Conservation (phyloP, 805 yeast genomes). For the Ogataea wickerhamii region DNA sequence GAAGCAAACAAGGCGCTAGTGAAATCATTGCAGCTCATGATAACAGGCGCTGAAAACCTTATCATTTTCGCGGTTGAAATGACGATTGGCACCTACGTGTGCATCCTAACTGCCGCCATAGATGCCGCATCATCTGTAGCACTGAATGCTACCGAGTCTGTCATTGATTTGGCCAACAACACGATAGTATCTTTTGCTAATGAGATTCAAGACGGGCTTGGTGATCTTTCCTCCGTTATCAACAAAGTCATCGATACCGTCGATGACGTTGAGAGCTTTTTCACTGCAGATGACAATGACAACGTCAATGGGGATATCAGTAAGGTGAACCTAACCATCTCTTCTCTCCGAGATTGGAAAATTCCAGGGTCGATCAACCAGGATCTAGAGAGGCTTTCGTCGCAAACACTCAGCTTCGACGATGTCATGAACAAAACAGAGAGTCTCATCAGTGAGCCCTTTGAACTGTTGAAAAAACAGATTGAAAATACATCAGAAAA, state of each 20-base stretch:
- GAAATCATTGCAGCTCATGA: conserved; percentile 39
- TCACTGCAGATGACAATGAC: conserved; percentile 43
- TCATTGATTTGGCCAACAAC: conserved; percentile 57
- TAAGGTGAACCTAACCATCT: conserved; percentile 57
- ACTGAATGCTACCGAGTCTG: conserved; percentile 62
- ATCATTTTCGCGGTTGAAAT: conserved; percentile 65
- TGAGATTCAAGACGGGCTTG: conserved; percentile 64
- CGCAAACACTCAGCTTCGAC: conserved; percentile 61
- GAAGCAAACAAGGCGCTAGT: conserved; percentile 46
- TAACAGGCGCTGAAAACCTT: conserved; percentile 57
- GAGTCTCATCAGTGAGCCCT: conserved; percentile 54
- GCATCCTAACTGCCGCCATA: conserved; percentile 71
- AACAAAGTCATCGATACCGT: conserved; percentile 46
- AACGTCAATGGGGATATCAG: conserved; percentile 34
- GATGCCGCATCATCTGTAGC: conserved; percentile 73
- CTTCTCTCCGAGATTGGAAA: conserved; percentile 49
- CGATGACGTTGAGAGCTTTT: conserved; percentile 49
- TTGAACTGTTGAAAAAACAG: conserved; percentile 42
- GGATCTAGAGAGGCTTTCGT: conserved; percentile 49
- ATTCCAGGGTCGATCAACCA: conserved; percentile 65
- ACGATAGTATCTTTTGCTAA: conserved; percentile 52
- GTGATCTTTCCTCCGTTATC: conserved; percentile 53
- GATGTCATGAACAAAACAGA: conserved; percentile 59
- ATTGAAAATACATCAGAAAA: conserved; percentile 27
- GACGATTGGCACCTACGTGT: conserved; percentile 81